Percentiles rank a stretch among this genome's conserved stretches.
phyloP scores from a whole-genome alignment of 768 basidiomycete genomes.

The Pisolithus microcarpus region DNA sequence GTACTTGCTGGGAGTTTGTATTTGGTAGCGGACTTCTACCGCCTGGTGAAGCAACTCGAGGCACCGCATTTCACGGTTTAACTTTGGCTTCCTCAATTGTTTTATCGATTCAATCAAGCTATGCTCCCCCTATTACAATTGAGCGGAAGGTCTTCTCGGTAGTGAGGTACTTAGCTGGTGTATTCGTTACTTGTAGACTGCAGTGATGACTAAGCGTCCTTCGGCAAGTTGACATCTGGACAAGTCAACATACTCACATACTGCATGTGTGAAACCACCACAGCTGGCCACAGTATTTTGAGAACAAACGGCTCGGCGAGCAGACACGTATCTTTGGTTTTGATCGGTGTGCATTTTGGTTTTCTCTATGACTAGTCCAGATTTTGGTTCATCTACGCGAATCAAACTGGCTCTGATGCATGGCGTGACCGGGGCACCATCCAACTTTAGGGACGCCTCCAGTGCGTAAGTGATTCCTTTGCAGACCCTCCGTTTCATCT shows the following conservation, averaged over 20 bases:
- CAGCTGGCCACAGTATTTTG: not conserved
- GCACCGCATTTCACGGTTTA: not conserved
- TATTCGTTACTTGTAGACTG: not conserved
- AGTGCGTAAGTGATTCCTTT: constrained; percentile 12
- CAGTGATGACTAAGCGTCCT: not conserved
- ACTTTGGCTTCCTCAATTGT: no score
- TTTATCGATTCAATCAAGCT: no score
- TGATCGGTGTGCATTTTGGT: constrained; percentile 6
- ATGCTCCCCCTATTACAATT: not conserved
- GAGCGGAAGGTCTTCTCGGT: not conserved
- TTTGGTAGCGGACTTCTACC: constrained; percentile 88
- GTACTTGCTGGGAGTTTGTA: constrained; percentile 90
- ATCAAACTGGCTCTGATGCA: constrained; percentile 7
- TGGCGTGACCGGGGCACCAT: constrained; percentile 6
- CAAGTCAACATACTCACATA: constrained; percentile 3
- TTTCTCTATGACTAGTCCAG: constrained; percentile 6
- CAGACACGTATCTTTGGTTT: not conserved
- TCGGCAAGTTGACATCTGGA: not conserved
- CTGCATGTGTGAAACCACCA: not conserved
- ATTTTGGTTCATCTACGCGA: constrained; percentile 6
- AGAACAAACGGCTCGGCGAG: not conserved
- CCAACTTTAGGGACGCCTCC: constrained; percentile 27
- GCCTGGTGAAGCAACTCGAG: constrained; percentile 30
- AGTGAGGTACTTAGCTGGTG: not conserved
- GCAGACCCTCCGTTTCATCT: not conserved